Evolutionary conservation across 2,329 filamentous ascomycete genomes (phyloP).

Genomic region (Thelonectria blattea): DNA sequence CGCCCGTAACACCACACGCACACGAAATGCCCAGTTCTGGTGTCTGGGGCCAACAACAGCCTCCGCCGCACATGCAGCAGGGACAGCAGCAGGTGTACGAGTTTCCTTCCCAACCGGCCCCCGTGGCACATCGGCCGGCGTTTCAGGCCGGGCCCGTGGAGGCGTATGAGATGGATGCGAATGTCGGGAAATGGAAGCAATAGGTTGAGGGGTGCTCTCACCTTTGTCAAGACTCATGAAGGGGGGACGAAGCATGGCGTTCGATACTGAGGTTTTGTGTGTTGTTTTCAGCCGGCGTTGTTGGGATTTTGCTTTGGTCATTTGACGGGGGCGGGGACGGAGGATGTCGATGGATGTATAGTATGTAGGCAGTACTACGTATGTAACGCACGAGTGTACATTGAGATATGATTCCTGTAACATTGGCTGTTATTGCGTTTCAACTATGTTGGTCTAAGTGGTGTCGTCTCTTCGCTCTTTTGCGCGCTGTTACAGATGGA

Average conservation of each 20-base stretch:
- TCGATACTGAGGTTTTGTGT: slow-evolving; percentile 2
- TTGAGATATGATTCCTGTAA: background rate
- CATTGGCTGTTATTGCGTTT: background rate
- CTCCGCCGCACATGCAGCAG: slow-evolving; percentile 23
- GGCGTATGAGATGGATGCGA: slow-evolving; percentile 41
- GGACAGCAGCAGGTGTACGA: slow-evolving; percentile 27
- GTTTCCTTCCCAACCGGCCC: slow-evolving; percentile 18
- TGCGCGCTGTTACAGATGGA: too few relatives aligned
- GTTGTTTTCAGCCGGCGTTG: slow-evolving; percentile 21
- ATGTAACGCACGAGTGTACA: background rate
- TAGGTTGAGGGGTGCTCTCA: background rate
- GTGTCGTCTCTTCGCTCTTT: background rate
- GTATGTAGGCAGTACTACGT: too few relatives aligned
- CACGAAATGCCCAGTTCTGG: slow-evolving; percentile 35
- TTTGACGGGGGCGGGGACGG: background rate
- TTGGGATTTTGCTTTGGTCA: slow-evolving; percentile 8
- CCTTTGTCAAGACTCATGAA: background rate
- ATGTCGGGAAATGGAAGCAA: slow-evolving; percentile 21
- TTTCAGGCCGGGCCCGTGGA: slow-evolving; percentile 48
- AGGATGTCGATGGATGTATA: background rate
- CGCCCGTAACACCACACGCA: slow-evolving; percentile 29
- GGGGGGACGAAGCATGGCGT: background rate
- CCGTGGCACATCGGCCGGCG: slow-evolving; percentile 25
- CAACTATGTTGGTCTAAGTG: background rate
- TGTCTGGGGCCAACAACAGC: slow-evolving; percentile 23